Percentiles rank a stretch among this genome's conserved stretches.
These are phyloP conservation scores for Aphanomyces astaci DNA, from an alignment of 352 stramenopile species.

Conservation along the genomic window DNA sequence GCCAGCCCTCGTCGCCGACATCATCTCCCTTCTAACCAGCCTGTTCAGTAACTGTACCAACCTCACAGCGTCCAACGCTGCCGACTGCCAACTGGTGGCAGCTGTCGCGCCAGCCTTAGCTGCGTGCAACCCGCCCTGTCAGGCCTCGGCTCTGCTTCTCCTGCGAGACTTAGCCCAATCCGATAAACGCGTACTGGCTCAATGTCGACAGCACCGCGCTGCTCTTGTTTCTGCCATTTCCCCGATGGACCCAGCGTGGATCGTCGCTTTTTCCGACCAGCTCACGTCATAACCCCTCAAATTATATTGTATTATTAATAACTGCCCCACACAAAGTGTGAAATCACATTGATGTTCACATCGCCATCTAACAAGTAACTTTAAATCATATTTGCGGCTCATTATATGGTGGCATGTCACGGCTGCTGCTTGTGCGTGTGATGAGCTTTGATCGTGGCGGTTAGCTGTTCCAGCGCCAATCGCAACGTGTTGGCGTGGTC, in stretches of 20 bases:
- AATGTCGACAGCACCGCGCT: conserved; percentile 4
- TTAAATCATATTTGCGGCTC: not conserved
- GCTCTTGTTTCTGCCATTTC: not conserved
- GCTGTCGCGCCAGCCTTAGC: not conserved
- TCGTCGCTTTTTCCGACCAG: not conserved
- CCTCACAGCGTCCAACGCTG: not conserved
- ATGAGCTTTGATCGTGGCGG: not conserved
- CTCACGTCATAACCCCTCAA: not conserved
- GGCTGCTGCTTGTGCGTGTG: not conserved
- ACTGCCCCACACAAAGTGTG: too few species aligned
- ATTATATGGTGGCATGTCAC: too few species aligned
- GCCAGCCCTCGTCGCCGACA: not conserved
- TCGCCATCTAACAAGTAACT: not conserved
- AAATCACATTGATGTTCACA: not conserved
- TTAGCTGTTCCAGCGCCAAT: not conserved
- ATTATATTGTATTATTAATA: too few species aligned
- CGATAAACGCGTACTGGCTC: not conserved
- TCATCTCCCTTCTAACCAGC: not conserved
- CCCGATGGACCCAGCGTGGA: not conserved
- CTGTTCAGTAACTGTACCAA: not conserved
- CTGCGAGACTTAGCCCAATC: not conserved
- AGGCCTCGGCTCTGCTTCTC: not conserved
- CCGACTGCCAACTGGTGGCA: not conserved
- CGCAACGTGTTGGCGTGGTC: conserved; percentile 3
- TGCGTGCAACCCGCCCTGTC: not conserved